phyloP scores from a whole-genome alignment of 176 grass and related monocot genomes.

The Puccinellia tenuiflora region DNA sequence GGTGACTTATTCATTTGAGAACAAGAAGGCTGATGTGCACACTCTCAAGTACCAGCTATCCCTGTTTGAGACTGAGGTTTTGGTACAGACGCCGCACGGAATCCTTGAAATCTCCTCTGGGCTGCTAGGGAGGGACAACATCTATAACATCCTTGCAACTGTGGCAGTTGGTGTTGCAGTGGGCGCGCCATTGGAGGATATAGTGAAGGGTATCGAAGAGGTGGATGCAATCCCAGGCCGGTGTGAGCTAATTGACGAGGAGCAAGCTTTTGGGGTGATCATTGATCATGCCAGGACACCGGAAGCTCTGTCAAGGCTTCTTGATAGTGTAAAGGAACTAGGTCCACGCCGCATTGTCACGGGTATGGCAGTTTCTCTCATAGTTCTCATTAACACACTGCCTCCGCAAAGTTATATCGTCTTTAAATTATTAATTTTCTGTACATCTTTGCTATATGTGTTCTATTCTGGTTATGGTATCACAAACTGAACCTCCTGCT shows the following conservation, averaged over 20 bases:
- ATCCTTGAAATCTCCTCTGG: constrained; percentile 97
- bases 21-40: constrained; percentile 89
- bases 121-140: constrained; percentile 77
- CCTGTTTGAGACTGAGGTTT: constrained; percentile 87
- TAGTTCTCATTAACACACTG: constrained; percentile 12
- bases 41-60: constrained; percentile 86
- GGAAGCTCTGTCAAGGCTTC: constrained; percentile 69
- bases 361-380: constrained; percentile 38
- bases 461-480: neutral
- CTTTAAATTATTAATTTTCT: neutral
- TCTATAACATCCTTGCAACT: constrained; percentile 92
- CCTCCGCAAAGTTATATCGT: neutral
- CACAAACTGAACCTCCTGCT: constrained; percentile 16
- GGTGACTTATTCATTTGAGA: constrained; percentile 88
- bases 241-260: constrained; percentile 92
- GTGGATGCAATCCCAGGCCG: constrained; percentile 93
- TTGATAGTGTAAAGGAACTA: constrained; percentile 72
- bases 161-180: constrained; percentile 93
- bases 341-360: constrained; percentile 79
- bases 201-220: constrained; percentile 92
- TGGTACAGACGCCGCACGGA: constrained; percentile 87
- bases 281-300: constrained; percentile 80
- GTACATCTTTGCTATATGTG: neutral
- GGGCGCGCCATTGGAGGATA: constrained; percentile 74
- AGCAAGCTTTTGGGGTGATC: constrained; percentile 91